A percentile compares a stretch with the other conserved stretches of the same genome.
Evolutionary conservation across 768 basidiomycete species (phyloP).

Genomic region (Boletus edulis): DNA sequence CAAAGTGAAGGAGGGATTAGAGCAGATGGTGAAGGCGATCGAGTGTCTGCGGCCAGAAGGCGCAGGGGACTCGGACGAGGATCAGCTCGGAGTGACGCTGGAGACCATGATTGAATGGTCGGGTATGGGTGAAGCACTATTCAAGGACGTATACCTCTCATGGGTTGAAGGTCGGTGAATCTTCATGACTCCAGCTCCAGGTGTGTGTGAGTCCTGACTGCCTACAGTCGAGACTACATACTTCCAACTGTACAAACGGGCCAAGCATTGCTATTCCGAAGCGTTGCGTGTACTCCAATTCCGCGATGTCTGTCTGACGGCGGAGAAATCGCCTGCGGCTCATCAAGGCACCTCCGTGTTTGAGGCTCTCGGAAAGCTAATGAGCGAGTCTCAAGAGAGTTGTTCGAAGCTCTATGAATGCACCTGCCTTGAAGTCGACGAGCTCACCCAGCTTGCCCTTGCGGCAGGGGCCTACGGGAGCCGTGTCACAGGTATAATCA

Average conservation of each 20-base stretch:
- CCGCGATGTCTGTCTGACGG: constrained; percentile 59
- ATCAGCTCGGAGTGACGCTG: constrained; percentile 63
- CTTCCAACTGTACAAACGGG: constrained; percentile 82
- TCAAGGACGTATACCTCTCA: constrained; percentile 68
- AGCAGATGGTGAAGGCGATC: constrained; percentile 45
- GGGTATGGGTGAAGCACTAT: constrained; percentile 51
- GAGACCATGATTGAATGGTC: constrained; percentile 71
- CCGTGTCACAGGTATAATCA: constrained; percentile 69
- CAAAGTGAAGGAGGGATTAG: constrained; percentile 46
- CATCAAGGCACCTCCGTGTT: constrained; percentile 33
- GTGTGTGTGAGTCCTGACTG: background rate
- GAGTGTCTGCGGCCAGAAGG: constrained; percentile 50
- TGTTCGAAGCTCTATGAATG: constrained; percentile 73
- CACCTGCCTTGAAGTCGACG: constrained; percentile 76
- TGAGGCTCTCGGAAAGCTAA: constrained; percentile 59
- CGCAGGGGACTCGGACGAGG: constrained; percentile 32
- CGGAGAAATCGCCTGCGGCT: constrained; percentile 23
- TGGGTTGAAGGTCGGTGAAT: constrained; percentile 70
- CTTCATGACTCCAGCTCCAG: background rate
- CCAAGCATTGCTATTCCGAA: constrained; percentile 79
- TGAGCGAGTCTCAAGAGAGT: constrained; percentile 77
- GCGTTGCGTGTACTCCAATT: constrained; percentile 79
- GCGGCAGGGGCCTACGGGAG: constrained; percentile 77
- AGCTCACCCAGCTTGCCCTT: constrained; percentile 60
- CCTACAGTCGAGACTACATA: constrained; percentile 63